Evolutionary conservation across 2,329 filamentous ascomycete genomes (phyloP).

Genomic region (Colletotrichum filicis): DNA sequence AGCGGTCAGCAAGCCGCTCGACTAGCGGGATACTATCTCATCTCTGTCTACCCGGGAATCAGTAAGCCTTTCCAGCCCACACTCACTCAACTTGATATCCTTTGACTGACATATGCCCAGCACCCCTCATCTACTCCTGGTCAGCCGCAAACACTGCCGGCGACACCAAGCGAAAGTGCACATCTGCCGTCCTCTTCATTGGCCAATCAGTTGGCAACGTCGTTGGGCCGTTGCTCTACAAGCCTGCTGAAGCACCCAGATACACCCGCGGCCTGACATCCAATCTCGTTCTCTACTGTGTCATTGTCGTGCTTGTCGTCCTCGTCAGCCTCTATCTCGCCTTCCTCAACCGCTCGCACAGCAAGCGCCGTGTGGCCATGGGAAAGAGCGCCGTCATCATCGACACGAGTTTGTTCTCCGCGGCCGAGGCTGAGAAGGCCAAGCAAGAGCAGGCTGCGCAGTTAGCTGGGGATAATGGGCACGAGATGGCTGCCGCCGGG

Average conservation of each 20-base stretch:
- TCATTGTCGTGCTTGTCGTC: constrained; percentile 60
- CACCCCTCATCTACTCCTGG: constrained; percentile 68
- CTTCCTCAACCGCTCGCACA: constrained; percentile 63
- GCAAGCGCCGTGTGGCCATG: constrained; percentile 39
- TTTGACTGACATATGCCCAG: constrained; percentile 35
- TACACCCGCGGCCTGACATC: constrained; percentile 68
- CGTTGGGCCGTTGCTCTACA: constrained; percentile 72
- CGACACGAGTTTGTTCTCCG: constrained; percentile 68
- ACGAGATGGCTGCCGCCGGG: constrained; percentile 37
- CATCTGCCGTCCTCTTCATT: constrained; percentile 67
- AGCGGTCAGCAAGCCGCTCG: constrained; percentile 58
- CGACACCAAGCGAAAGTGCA: constrained; percentile 75
- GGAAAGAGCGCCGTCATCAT: constrained; percentile 60
- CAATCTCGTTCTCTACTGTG: constrained; percentile 69
- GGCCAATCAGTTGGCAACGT: constrained; percentile 73
- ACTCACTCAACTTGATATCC: background rate
- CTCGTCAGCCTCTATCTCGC: constrained; percentile 49
- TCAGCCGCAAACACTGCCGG: constrained; percentile 70
- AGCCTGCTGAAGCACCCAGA: constrained; percentile 65
- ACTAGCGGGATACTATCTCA: constrained; percentile 68
- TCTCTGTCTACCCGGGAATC: constrained; percentile 67
- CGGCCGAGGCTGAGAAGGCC: constrained; percentile 52
- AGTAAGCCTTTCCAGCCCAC: background rate
- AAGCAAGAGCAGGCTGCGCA: constrained; percentile 38
- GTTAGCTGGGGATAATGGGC: constrained; percentile 37